A percentile compares a stretch with the other conserved stretches of the same genome.
These are phyloP conservation scores for Aspergillus floridensis DNA, from an alignment of 2,329 filamentous ascomycete genomes.

Conservation along the genomic window DNA sequence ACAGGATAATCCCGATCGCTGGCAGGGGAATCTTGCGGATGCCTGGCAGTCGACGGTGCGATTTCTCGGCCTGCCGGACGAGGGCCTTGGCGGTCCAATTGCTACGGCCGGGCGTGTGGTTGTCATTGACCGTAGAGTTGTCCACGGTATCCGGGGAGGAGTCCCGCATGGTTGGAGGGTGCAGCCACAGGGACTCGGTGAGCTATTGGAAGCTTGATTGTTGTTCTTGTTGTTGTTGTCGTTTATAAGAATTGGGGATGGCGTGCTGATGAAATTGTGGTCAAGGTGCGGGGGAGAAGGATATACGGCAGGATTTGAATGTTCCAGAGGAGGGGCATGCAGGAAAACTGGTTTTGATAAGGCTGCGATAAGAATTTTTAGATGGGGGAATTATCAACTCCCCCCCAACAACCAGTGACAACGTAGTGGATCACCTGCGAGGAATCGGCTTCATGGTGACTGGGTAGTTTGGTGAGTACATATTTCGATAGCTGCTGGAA, in stretches of 20 bases:
- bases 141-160: slow-evolving; percentile 1
- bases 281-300: too few relatives aligned
- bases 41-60: slow-evolving; percentile 54
- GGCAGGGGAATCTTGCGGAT: slow-evolving; percentile 56
- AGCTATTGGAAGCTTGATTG: too few relatives aligned
- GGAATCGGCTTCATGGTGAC: too few relatives aligned
- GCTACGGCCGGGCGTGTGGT: slow-evolving; percentile 17
- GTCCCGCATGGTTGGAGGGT: slow-evolving; percentile 11
- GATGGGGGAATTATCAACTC: slow-evolving; percentile 8
- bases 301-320: background rate
- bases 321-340: background rate
- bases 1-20: slow-evolving; percentile 56
- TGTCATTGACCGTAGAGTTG: background rate
- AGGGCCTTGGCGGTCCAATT: slow-evolving; percentile 33
- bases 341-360: slow-evolving; percentile 1
- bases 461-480: too few relatives aligned
- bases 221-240: background rate
- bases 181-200: background rate
- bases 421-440: background rate
- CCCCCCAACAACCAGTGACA: background rate
- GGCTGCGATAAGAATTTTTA: slow-evolving; percentile 3
- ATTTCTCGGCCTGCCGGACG: slow-evolving; percentile 42
- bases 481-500: too few relatives aligned
- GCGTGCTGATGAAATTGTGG: too few relatives aligned
- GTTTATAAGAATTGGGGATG: too few relatives aligned